Evolutionary conservation across 257 asterid species (phyloP), one percentile per base, ranked within the genome.

Genomic region (Ligustrum vulgare): DNA sequence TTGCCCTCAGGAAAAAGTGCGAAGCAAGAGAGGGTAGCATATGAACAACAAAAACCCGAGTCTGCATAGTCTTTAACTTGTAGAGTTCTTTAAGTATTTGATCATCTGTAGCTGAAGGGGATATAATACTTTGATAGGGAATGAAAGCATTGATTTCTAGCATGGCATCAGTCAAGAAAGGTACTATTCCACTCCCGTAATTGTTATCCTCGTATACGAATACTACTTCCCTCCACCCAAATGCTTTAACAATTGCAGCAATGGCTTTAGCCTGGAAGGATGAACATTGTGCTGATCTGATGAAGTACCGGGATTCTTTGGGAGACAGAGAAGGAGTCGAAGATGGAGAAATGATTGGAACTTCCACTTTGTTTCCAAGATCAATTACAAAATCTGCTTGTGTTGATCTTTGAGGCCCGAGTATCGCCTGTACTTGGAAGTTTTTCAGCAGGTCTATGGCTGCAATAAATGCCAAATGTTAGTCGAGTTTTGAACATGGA

Each of bases 401-500:
- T 7, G 74, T 72, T 0, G 90, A 88, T 54, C 34, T 62, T 41
- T 74, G 88, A 12, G 90, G 89, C 28, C 93, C 93, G 31, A 88
- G 51, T 23, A 88, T 84, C 41, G 91, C 90, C 36, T 82, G 73
- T 0, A 83, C 89, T 66, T 81, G 63, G 37, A 65, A 72, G 72
- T 82, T 80, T 70, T 82, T 86, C 47, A 88, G 80, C 81, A 88
- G 76, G 72, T 86, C 87, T 60, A 88, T 81, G 8, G 90, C 93
- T 84, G 84, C 81, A 84, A 31, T n/a, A 28, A 18, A 54, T 45
- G 7, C 56, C 63, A 54, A 54, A 45, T 6, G 15, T 13, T 45
- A 45, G 56, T 15, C n/a, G 13, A 45, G 63, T 54, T 54, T 7
- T 54, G 63, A 54, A 54, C 0, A 54, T 16, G 25, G 63, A 51